These are phyloP conservation scores for Saturnispora mendoncae DNA, from an alignment of 805 yeast species.

Conservation along the genomic window DNA sequence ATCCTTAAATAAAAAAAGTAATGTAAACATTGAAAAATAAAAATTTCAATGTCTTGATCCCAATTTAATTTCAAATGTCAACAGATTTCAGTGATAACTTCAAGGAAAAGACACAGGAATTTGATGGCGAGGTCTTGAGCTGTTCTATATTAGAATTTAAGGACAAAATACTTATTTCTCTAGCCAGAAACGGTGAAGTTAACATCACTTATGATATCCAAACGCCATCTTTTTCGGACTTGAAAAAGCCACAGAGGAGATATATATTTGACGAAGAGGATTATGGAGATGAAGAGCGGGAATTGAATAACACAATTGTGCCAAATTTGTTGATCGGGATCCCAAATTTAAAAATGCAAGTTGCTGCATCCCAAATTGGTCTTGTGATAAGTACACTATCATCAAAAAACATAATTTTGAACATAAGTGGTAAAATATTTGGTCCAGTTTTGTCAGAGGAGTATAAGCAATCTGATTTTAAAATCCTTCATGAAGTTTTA, in stretches of 20 bases:
- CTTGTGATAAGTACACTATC: conserved; percentile 29
- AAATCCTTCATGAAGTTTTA: conserved; percentile 32
- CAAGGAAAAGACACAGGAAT: neutral
- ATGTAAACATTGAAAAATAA: neutral
- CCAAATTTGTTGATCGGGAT: conserved; percentile 36
- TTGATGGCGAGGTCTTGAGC: conserved; percentile 4
- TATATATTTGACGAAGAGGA: conserved; percentile 13
- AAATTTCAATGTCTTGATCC: neutral
- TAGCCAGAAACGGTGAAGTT: conserved; percentile 36
- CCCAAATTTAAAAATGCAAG: conserved; percentile 37
- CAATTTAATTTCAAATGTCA: neutral
- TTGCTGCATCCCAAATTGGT: conserved; percentile 42
- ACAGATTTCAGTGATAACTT: conserved; percentile 5
- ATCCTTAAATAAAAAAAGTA: neutral
- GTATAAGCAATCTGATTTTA: conserved; percentile 33
- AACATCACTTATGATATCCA: conserved; percentile 43
- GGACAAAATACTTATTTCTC: conserved; percentile 34
- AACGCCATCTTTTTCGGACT: conserved; percentile 16
- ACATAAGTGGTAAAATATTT: conserved; percentile 41
- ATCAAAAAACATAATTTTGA: conserved; percentile 35
- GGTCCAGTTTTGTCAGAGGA: conserved; percentile 20
- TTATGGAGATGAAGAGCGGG: conserved; percentile 27
- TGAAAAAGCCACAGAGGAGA: conserved; percentile 15
- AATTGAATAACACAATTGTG: conserved; percentile 12
- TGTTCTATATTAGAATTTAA: conserved; percentile 26